Conservation (phyloP, 2,329 filamentous ascomycete genomes). For the Ilyonectria mors-panacis region DNA sequence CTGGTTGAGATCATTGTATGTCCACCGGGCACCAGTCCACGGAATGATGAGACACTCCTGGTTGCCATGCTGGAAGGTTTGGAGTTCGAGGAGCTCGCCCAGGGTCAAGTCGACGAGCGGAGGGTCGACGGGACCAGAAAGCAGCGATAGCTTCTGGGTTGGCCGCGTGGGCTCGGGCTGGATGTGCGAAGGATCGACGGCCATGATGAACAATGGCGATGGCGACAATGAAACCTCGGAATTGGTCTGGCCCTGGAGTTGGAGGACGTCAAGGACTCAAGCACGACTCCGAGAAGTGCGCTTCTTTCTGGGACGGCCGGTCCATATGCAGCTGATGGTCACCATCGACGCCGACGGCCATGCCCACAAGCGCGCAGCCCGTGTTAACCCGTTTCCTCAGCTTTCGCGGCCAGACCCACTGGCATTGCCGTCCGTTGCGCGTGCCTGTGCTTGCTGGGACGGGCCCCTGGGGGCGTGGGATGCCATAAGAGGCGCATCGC, state of each 20-base stretch:
- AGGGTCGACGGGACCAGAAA: constrained; percentile 78
- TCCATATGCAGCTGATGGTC: constrained; percentile 21
- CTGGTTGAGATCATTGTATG: constrained; percentile 75
- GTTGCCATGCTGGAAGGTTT: constrained; percentile 75
- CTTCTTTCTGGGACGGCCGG: constrained; percentile 17
- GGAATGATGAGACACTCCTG: constrained; percentile 81
- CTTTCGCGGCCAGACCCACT: constrained; percentile 40
- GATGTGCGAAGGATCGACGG: constrained; percentile 48
- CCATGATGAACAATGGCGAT: constrained; percentile 45
- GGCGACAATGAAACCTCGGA: constrained; percentile 14
- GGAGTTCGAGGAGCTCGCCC: constrained; percentile 79
- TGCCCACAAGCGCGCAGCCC: constrained; percentile 31
- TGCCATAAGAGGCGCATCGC: constrained; percentile 7
- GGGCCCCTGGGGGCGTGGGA: constrained; percentile 17
- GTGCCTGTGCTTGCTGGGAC: background rate
- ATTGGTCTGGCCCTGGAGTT: constrained; percentile 17
- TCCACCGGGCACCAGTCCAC: constrained; percentile 83
- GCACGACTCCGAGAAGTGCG: background rate
- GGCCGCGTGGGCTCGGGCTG: constrained; percentile 49
- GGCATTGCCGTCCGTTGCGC: constrained; percentile 30
- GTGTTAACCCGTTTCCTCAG: constrained; percentile 40
- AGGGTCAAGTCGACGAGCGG: constrained; percentile 80
- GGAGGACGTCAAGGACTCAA: background rate
- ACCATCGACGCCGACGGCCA: constrained; percentile 31
- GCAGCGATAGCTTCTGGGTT: constrained; percentile 67